Evolutionary conservation across 495 filamentous ascomycete species (phyloP).

Genomic region (Terfezia claveryi): DNA sequence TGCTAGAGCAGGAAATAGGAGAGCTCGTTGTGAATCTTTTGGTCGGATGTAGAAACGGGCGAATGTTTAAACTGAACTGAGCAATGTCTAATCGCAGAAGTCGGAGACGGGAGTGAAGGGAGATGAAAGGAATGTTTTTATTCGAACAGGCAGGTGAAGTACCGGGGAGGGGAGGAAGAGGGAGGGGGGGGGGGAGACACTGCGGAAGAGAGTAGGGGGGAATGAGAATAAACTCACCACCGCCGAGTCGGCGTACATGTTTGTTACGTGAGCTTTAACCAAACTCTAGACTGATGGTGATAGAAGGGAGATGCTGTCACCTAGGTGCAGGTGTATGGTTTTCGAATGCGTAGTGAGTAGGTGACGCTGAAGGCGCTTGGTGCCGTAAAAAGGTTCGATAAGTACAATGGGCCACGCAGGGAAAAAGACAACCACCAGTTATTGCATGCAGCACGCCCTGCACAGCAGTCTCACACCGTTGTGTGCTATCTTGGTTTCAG

Average conservation of each 20-base stretch:
- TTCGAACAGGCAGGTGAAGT: not conserved
- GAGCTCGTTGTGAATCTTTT: not conserved
- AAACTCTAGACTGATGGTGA: too few species aligned
- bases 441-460: too few species aligned
- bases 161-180: constrained; percentile 10
- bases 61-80: too few species aligned
- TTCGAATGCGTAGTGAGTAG: too few species aligned
- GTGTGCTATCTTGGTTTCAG: not conserved
- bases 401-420: too few species aligned
- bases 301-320: too few species aligned
- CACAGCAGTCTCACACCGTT: not conserved
- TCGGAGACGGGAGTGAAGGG: constrained; percentile 9
- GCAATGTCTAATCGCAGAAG: too few species aligned
- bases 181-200: constrained; percentile 9
- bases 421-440: too few species aligned
- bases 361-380: too few species aligned
- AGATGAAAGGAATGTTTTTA: constrained; percentile 1
- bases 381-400: too few species aligned
- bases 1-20: constrained; percentile 7
- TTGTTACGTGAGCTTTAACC: constrained; percentile 1
- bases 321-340: too few species aligned
- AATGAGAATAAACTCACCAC: constrained; percentile 9
- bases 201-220: constrained; percentile 3
- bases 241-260: constrained; percentile 19
- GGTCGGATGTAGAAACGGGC: too few species aligned